Evolutionary conservation across 495 filamentous ascomycete genomes (phyloP).

Genomic region (Achaetomiella virescens): DNA sequence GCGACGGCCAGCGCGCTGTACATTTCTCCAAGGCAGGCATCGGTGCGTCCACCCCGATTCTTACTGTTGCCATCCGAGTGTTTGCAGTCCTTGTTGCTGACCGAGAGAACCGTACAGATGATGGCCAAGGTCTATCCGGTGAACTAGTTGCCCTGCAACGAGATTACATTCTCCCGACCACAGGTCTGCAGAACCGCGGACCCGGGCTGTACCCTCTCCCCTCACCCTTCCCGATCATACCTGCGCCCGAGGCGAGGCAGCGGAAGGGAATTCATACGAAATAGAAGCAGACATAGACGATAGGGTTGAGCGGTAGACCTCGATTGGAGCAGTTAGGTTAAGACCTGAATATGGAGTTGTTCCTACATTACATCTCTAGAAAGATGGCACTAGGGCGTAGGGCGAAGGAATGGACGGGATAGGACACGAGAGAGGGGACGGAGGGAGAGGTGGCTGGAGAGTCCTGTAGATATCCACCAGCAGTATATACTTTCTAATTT

Average conservation of each 20-base stretch:
- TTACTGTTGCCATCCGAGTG: not conserved
- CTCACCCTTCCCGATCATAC: not conserved
- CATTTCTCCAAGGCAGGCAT: slow-evolving; percentile 78
- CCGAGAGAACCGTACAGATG: slow-evolving; percentile 21
- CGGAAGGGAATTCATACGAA: not conserved
- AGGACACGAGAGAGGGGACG: no score
- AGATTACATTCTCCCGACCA: not conserved
- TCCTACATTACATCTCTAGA: no score
- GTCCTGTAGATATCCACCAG: no score
- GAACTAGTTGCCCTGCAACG: slow-evolving; percentile 14
- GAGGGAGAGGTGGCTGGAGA: no score
- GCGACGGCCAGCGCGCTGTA: slow-evolving; percentile 64
- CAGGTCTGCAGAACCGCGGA: no score
- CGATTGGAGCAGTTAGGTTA: not conserved
- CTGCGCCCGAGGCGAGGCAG: not conserved
- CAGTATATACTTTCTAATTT: no score
- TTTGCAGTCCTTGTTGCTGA: not conserved
- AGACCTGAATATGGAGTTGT: not conserved
- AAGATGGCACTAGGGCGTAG: no score
- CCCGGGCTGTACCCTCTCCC: no score
- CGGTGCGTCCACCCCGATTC: slow-evolving; percentile 45
- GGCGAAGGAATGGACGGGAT: no score
- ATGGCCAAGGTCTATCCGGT: slow-evolving; percentile 42
- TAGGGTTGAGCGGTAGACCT: not conserved
- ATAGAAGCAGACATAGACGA: not conserved